Evolutionary conservation across 371 early-diverging fungal genomes (phyloP), one percentile per base, ranked within the genome.

Genomic region (Mucor piriformis): DNA sequence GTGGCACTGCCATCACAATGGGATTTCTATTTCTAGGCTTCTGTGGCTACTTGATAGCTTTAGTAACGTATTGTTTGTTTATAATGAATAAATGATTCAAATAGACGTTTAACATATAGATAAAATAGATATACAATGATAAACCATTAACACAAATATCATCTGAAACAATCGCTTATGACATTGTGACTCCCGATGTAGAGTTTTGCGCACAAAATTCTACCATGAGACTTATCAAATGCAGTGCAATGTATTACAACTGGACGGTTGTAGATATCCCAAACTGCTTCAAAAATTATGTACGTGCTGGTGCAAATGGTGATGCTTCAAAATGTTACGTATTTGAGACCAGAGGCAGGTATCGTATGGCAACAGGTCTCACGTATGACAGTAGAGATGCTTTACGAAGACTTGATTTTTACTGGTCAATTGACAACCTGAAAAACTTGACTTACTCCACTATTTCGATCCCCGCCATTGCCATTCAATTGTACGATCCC

Each of bases 181-280:
- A 40, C 1, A 70, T 57, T 25, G 61, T 61, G 3, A 54, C 70
- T 24, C 75, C 78, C 3, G 70, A 77, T 35, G 53, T 77, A 12
- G 78, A 77, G 51, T 42, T 77, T 21, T 77, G 78, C 21, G 63
- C 61, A 23, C 68, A 74, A 42, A 63, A 62, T 13, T 63, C 75
- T 3, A 66, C 68, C 5, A 20, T 74, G 40, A 56, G 51, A 4
- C 37, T 74, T 10, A 63, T 61, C 2, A 58, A 54, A 12, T 72
- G 72, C 37, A 60, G 57, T 61, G 43, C 66, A 3, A 66, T 66
- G 48, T 57, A 64, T 15, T 59, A 54, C 46, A 63, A 70, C 21
- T 77, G 70, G 73, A 38, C 57, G 0, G 15, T 20, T 5, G n/a
- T 33, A 0, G 43, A 55, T 1, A 44, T 70, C 6, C 66, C 65